These are phyloP conservation scores for Ophiostoma montium DNA, from an alignment of 2,329 filamentous ascomycete genomes.

Conservation along the genomic window DNA sequence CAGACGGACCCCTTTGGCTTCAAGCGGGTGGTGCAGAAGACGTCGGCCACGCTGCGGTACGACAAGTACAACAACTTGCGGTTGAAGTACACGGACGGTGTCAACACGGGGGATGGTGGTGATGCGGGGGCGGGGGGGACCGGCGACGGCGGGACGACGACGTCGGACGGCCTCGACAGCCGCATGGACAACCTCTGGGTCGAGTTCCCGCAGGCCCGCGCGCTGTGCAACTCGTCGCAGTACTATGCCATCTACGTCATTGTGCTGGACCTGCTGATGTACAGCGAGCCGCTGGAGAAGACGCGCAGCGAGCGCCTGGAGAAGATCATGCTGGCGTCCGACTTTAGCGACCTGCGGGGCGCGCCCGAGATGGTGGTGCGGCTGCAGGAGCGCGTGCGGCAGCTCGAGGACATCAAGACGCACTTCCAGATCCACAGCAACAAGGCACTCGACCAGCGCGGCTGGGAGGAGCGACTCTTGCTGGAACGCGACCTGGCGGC, in stretches of 20 bases:
- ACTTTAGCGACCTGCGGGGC: constrained; percentile 92
- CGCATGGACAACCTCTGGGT: constrained; percentile 96
- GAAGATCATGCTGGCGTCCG: constrained; percentile 97
- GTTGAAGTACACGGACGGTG: constrained; percentile 91
- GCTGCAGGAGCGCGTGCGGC: constrained; percentile 81
- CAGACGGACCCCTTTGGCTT: constrained; percentile 91
- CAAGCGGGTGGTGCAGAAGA: constrained; percentile 91
- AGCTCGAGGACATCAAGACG: constrained; percentile 89
- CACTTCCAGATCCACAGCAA: constrained; percentile 90
- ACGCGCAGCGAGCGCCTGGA: constrained; percentile 89
- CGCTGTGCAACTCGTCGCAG: constrained; percentile 92
- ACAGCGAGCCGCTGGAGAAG: constrained; percentile 92
- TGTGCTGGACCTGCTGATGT: constrained; percentile 86
- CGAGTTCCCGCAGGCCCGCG: constrained; percentile 84
- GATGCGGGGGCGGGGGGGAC: neutral
- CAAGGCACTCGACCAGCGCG: constrained; percentile 70
- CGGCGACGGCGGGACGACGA: neutral
- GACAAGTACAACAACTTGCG: constrained; percentile 98
- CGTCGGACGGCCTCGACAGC: constrained; percentile 48
- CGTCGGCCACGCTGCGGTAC: constrained; percentile 83
- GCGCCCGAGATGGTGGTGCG: constrained; percentile 85
- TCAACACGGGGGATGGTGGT: constrained; percentile 47
- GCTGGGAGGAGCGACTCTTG: constrained; percentile 81
- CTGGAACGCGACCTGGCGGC: constrained; percentile 78
- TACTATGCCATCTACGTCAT: constrained; percentile 99